Evolutionary conservation across 176 grass and related monocot genomes (phyloP), one percentile per base, ranked within the genome.

Genomic region (Phragmites australis): DNA sequence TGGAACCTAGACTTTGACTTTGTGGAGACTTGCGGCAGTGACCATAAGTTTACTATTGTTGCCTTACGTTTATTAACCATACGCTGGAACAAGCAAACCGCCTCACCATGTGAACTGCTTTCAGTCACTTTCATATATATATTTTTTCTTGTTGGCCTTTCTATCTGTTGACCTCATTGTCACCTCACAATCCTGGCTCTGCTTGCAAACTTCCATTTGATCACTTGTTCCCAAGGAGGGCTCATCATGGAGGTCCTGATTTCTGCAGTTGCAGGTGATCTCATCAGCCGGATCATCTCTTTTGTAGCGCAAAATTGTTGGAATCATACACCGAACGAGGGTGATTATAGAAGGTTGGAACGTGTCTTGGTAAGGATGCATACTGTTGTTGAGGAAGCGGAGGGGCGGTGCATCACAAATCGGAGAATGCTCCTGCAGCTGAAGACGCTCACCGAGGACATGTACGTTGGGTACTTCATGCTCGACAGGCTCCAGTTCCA

Each of bases 271-370:
- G 17, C 14, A 2, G 15, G 68, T 25, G 75, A 88, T 42, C 75
- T 88, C 3, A 25, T 68, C 22, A 80, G 86, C 68, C 69, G 61
- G 0, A 75, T 88, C 69, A 53, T 88, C 61, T 84, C 75, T 30
- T 84, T 80, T n/a, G 2, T 88, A 15, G 49, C 5, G n/a, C 21
- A 57, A 21, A 73, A 50, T 16, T 50, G 12, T 26, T 11, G 17
- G 10, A 15, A 25, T 17, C 62, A 19, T 54, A 22, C 23, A 27
- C 31, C 32, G 9, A 25, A 52, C 15, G 52, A 69, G 64, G 52
- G 70, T 21, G 71, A 82, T 49, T 6, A 45, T 4, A 26, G 2
- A 69, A 81, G 85, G 5, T 21, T 87, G 77, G 46, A 81, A 23
- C 43, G 15, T 0, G 13, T 81, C 49, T 68, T 87, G 70, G 30